Evolutionary conservation across 2,329 filamentous ascomycete genomes (phyloP).

Genomic region (Exophiala lecanii-corni): DNA sequence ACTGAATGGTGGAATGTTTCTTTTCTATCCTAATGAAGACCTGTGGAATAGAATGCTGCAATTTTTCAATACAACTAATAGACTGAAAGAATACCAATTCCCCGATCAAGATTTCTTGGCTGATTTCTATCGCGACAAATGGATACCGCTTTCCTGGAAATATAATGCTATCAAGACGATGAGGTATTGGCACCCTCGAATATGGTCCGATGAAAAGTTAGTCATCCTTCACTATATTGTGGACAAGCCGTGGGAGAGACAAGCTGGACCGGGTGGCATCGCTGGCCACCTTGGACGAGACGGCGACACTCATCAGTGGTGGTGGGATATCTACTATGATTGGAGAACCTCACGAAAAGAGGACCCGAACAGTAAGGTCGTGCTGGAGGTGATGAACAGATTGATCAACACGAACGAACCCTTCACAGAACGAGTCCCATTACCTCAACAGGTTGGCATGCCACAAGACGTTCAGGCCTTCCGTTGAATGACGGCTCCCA

Average conservation of each 20-base stretch:
- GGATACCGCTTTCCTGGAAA: slow-evolving; percentile 45
- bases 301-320: slow-evolving; percentile 49
- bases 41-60: slow-evolving; percentile 39
- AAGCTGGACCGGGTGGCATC: slow-evolving; percentile 38
- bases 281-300: slow-evolving; percentile 50
- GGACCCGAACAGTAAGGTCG: slow-evolving; percentile 4
- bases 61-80: slow-evolving; percentile 38
- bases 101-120: slow-evolving; percentile 53
- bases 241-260: slow-evolving; percentile 51
- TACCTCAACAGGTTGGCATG: slow-evolving; percentile 18
- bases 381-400: slow-evolving; percentile 12
- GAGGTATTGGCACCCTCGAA: slow-evolving; percentile 48
- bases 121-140: slow-evolving; percentile 43
- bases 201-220: slow-evolving; percentile 49
- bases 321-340: slow-evolving; percentile 45
- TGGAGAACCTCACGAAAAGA: slow-evolving; percentile 32
- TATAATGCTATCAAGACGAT: slow-evolving; percentile 53
- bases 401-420: slow-evolving; percentile 17
- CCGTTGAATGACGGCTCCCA: too few relatives aligned
- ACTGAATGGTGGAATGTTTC: slow-evolving; percentile 50
- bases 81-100: slow-evolving; percentile 44
- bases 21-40: slow-evolving; percentile 42
- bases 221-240: slow-evolving; percentile 51
- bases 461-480: slow-evolving; percentile 21
- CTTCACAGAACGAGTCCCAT: slow-evolving; percentile 15